phyloP scores from a whole-genome alignment of 1,284 basidiomycete species.

The Jaminaea rosea region DNA sequence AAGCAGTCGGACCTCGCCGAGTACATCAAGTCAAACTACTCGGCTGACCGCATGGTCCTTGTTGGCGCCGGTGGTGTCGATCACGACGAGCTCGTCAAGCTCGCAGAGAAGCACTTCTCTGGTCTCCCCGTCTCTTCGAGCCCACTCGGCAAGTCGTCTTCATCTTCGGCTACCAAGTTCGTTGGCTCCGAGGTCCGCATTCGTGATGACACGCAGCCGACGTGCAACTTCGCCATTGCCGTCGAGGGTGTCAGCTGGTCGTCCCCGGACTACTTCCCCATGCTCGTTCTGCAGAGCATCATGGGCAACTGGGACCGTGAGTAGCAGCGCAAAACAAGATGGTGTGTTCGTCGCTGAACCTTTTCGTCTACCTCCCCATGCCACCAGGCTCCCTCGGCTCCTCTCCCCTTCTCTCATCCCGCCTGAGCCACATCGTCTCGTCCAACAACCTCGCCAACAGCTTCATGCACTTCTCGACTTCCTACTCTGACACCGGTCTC shows the following conservation, averaged over 20 bases:
- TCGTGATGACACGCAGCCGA: slow-evolving; percentile 79
- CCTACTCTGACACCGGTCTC: slow-evolving; percentile 97
- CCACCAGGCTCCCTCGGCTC: slow-evolving; percentile 85
- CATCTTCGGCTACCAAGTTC: slow-evolving; percentile 59
- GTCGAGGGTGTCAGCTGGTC: slow-evolving; percentile 98
- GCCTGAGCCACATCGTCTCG: slow-evolving; percentile 83
- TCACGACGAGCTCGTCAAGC: slow-evolving; percentile 83
- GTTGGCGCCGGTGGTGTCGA: slow-evolving; percentile 93
- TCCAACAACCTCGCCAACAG: slow-evolving; percentile 95
- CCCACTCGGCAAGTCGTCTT: slow-evolving; percentile 63
- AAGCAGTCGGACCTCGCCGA: slow-evolving; percentile 75
- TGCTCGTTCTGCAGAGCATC: slow-evolving; percentile 97
- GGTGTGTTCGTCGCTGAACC: too few relatives aligned
- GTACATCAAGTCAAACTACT: slow-evolving; percentile 98
- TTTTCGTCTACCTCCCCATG: too few relatives aligned
- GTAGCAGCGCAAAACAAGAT: too few relatives aligned
- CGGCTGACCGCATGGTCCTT: slow-evolving; percentile 95
- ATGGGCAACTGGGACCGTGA: slow-evolving; percentile 99
- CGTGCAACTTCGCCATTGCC: slow-evolving; percentile 88
- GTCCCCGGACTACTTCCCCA: slow-evolving; percentile 96
- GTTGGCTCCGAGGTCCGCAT: slow-evolving; percentile 91
- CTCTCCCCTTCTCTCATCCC: slow-evolving; percentile 77
- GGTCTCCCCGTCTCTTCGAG: slow-evolving; percentile 74
- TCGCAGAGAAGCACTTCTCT: slow-evolving; percentile 89
- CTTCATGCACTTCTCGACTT: slow-evolving; percentile 99